Conservation (phyloP, 2,329 filamentous ascomycete species). For the Sclerotinia nivalis region DNA sequence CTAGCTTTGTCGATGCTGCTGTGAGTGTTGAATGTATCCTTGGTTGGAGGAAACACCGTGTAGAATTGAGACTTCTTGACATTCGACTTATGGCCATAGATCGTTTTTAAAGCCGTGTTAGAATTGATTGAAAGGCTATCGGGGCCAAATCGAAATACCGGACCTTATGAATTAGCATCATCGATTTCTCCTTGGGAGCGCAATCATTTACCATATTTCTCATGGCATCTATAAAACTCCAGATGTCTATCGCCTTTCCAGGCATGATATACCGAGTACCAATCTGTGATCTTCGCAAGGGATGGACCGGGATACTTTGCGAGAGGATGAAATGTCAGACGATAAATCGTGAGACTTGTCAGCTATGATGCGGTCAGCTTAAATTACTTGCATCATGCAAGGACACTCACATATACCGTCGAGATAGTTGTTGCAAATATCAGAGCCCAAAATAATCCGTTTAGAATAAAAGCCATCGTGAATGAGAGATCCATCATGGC, state of each 20-base stretch:
- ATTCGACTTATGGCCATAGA: constrained; percentile 64
- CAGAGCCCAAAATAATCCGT: not conserved
- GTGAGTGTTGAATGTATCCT: constrained; percentile 67
- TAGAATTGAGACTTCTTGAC: constrained; percentile 72
- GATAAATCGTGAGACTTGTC: constrained; percentile 44
- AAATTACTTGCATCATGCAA: not conserved
- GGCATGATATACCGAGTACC: constrained; percentile 41
- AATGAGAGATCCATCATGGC: not conserved
- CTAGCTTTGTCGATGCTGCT: constrained; percentile 67
- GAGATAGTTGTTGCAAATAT: not conserved
- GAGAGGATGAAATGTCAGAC: constrained; percentile 40
- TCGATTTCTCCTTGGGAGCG: too few relatives aligned
- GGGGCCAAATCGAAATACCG: constrained; percentile 71
- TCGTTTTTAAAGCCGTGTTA: constrained; percentile 63
- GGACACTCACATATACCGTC: constrained; percentile 20
- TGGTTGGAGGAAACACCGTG: constrained; percentile 68
- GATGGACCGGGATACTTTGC: constrained; percentile 44
- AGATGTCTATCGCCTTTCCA: constrained; percentile 44
- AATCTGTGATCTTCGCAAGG: constrained; percentile 41
- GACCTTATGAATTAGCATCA: constrained; percentile 46
- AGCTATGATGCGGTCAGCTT: constrained; percentile 18
- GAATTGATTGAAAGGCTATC: constrained; percentile 79
- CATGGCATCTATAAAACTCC: constrained; percentile 42
- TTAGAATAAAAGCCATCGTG: not conserved
- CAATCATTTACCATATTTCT: constrained; percentile 42